These are phyloP conservation scores for Cylindrotheca fusiformis DNA, from an alignment of 108 stramenopile genomes.

Conservation along the genomic window DNA sequence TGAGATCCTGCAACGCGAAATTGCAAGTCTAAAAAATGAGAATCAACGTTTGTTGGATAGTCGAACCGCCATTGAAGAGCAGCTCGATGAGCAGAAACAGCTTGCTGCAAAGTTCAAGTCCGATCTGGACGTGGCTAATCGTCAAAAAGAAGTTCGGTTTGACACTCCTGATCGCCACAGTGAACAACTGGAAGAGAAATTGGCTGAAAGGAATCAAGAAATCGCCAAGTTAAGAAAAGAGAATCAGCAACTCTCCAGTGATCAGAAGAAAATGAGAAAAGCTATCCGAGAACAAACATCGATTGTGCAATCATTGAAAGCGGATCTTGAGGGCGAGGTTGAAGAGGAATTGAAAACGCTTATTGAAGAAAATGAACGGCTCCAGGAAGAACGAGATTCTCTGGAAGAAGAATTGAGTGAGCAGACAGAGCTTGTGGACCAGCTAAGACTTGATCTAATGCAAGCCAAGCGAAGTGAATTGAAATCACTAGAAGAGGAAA, in stretches of 20 bases:
- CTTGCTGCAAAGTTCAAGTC: not conserved
- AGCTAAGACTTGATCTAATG: not conserved
- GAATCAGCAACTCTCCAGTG: not conserved
- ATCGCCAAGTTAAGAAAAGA: not conserved
- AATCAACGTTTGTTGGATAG: not conserved
- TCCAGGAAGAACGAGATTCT: too few species aligned
- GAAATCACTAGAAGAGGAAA: too few species aligned
- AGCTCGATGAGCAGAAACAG: not conserved
- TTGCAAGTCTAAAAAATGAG: not conserved
- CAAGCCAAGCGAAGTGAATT: too few species aligned
- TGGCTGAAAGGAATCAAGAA: not conserved
- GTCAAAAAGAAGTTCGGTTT: too few species aligned
- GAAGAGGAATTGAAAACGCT: not conserved
- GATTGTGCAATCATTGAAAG: not conserved
- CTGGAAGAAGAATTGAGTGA: not conserved
- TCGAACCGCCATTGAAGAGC: not conserved
- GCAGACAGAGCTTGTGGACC: not conserved
- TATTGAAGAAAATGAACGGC: not conserved
- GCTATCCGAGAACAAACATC: not conserved
- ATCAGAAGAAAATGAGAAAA: not conserved
- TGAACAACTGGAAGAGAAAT: not conserved
- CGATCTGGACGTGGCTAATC: not conserved
- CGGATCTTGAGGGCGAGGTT: not conserved
- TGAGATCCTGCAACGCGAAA: too few species aligned
- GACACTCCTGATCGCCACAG: not conserved